Evolutionary conservation across 2,329 filamentous ascomycete genomes (phyloP), one percentile per base, ranked within the genome.

Genomic region (Xylaria sp.): DNA sequence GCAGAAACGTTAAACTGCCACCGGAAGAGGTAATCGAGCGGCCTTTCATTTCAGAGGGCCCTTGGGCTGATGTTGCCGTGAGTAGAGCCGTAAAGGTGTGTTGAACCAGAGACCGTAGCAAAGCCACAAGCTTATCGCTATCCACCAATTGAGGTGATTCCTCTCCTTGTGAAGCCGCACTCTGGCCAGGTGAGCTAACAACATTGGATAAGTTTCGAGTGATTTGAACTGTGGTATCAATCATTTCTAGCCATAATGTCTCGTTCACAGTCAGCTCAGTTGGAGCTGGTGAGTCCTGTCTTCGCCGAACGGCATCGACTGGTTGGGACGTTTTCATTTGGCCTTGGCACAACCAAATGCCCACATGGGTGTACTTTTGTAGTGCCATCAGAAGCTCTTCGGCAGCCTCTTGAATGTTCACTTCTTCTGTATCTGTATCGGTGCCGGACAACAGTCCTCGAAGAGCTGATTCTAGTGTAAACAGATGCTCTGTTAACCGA

Each of bases 311-410:
- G 23, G 81, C 79, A 72, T 80, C 84, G 63, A 78, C 75, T 68
- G 82, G 81, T 68, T 83, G 85, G 6, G 84, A 80, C 0, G 86
- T 87, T 76, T 91, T 92, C 58, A 89, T 93, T 78, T 97, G 94
- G 1, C 91, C 90, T 80, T 97, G 93, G 75, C 96, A 98, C 13
- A 99, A 84, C 96, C 96, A 99, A 60, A 97, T 95, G 15, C 97
- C 96, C 1, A 99, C 93, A 72, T 94, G 91, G 1, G 91, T 90
- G 80, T 97, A 98, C 78, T 97, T 98, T 70, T 97, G 91, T 20
- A 99, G 83, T 0, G 91, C 90, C 66, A 89, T 88, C 3, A 97
- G 85, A 1, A 97, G 85, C 66, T 94, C 91, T 65, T 91, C 88
- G 0, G 91, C 89, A 0, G 92, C 88, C 71, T 91, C 88, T 68